phyloP scores from a whole-genome alignment of 2,329 filamentous ascomycete genomes.

The Aspergillus japonicus region DNA sequence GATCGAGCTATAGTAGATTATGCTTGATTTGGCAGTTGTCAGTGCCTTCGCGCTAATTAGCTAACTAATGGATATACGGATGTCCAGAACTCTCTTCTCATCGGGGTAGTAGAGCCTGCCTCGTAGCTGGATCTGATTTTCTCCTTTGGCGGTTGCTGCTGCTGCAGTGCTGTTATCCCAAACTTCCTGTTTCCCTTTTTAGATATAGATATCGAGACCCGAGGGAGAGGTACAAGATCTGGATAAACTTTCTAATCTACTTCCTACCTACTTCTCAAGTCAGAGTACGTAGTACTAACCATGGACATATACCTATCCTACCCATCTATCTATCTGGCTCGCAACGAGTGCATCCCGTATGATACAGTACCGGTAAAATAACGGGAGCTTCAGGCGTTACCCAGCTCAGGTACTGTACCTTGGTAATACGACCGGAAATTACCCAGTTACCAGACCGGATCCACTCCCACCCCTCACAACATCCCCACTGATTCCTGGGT shows the following conservation, averaged over 20 bases:
- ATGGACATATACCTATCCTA: too few species aligned
- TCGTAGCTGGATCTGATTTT: background rate
- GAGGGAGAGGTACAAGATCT: background rate
- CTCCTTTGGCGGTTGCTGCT: too few species aligned
- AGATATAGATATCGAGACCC: background rate
- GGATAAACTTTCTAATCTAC: background rate
- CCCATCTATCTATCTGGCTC: background rate
- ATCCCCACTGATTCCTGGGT: slow-evolving; percentile 19
- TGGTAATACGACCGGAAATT: slow-evolving; percentile 2
- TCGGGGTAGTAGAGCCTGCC: background rate
- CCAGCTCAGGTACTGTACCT: background rate
- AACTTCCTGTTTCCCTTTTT: background rate
- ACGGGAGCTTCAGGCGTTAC: background rate
- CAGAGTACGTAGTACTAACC: too few species aligned
- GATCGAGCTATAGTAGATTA: background rate
- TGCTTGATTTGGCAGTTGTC: background rate
- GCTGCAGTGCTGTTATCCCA: background rate
- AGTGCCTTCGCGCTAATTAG: background rate
- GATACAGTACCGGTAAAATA: slow-evolving; percentile 5
- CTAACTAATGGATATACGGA: background rate
- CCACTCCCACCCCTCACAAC: slow-evolving; percentile 13
- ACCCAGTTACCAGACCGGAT: slow-evolving; percentile 7
- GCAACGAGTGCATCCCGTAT: background rate
- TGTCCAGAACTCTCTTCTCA: background rate
- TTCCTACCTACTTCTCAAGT: background rate